Base-by-base conservation (phyloP, 148 eudicot species). In the Chenopodium formosanum region DNA sequence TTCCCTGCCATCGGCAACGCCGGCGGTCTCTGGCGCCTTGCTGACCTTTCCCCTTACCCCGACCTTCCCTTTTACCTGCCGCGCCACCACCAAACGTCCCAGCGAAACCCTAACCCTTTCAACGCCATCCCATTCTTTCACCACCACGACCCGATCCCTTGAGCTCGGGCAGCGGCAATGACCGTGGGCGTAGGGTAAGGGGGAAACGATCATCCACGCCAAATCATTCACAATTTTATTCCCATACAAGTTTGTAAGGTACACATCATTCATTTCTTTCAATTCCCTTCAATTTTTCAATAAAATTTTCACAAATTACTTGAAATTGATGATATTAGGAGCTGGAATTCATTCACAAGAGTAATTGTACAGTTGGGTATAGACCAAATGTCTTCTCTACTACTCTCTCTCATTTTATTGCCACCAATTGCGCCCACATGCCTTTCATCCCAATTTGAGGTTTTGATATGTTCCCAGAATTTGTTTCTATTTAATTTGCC, bases 361-460 rank as follows among this genome's bases (percentile, higher is more conserved):
- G 98, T 86, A 89, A 93, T 71, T 80, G 93, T 81, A 91, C 95
- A 2, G 89, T 94, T 22, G 99, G 99, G 48, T 96, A 96, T 90
- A 90, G 99, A 56, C 94, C 94, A 4, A 90, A 90, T 80, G 99
- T 96, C 23, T 96, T 96, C 87, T 96, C 98, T 22, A 96, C 99
- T 50, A 94, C 99, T 63, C 94, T 96, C 32, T 91, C 97, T 81
- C 99, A 96, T 88, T 93, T 96, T 22, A 89, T 96, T 70, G 99
- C 99, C 80, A 96, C 98, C 62, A 89, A 94, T 60, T 96, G 82
- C 13, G 60, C 92, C 52, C 97, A 94, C 73, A 87, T 96, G 85
- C 99, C 99, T 66, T 87, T 96, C 70, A 91, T 96, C 62, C 88
- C 92, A 76, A 84, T 96, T 47, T 88, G 99, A 78, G 98, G 97